These are phyloP conservation scores for Scedosporium boydii DNA, from an alignment of 2,329 filamentous ascomycete genomes.

Conservation along the genomic window DNA sequence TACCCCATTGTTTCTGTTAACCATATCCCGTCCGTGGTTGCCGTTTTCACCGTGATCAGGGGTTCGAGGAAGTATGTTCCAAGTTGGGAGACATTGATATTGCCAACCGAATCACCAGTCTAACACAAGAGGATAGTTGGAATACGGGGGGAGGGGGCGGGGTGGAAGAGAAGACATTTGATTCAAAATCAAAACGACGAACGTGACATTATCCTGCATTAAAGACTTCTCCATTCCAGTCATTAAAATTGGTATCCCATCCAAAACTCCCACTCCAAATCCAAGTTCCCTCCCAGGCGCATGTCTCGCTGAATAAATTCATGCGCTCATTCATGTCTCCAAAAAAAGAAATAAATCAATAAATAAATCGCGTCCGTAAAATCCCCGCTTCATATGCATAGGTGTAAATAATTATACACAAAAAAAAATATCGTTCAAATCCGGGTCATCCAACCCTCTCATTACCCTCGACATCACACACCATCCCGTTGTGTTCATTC, in stretches of 20 bases:
- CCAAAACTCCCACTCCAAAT: not conserved
- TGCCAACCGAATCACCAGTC: no score
- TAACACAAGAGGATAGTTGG: no score
- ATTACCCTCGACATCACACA: not conserved
- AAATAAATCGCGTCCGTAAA: not conserved
- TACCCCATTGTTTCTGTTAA: not conserved
- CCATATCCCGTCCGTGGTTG: not conserved
- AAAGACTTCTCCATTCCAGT: not conserved
- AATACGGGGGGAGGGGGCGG: no score
- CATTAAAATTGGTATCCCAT: not conserved
- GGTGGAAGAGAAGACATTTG: no score
- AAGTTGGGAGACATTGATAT: no score
- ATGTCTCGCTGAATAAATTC: not conserved
- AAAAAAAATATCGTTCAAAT: not conserved
- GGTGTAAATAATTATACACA: not conserved
- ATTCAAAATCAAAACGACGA: not conserved
- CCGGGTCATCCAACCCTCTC: not conserved
- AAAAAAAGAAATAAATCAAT: not conserved
- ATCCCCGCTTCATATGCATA: not conserved
- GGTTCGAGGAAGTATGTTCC: not conserved
- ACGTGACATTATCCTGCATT: not conserved
- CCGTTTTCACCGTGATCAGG: not conserved
- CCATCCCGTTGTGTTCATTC: no score
- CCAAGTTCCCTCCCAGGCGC: not conserved
- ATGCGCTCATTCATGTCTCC: not conserved